A percentile compares a stretch with the other conserved stretches of the same genome.
These are phyloP conservation scores for Pythium aphanidermatum DNA, from an alignment of 352 stramenopile species.

Conservation along the genomic window DNA sequence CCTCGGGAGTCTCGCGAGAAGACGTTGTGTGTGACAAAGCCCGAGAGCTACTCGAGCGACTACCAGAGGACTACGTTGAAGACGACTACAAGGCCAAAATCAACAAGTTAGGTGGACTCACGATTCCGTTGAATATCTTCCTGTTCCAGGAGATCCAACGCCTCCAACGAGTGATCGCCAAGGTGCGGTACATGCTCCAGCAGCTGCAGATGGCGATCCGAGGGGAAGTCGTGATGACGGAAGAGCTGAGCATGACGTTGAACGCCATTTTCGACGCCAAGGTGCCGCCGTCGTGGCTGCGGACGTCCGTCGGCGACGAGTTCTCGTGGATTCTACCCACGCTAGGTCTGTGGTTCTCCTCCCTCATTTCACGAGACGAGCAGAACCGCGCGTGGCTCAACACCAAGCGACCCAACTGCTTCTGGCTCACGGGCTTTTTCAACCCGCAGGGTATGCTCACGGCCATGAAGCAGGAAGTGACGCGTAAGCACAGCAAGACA, in stretches of 20 bases:
- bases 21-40: slow-evolving; percentile 96
- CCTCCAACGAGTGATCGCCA: slow-evolving; percentile 94
- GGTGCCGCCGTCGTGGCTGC: slow-evolving; percentile 94
- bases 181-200: slow-evolving; percentile 93
- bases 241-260: slow-evolving; percentile 93
- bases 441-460: slow-evolving; percentile 98
- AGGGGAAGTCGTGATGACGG: slow-evolving; percentile 97
- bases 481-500: slow-evolving; percentile 92
- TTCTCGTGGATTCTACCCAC: slow-evolving; percentile 97
- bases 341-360: slow-evolving; percentile 97
- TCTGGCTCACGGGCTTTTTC: slow-evolving; percentile 98
- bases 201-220: slow-evolving; percentile 97
- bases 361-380: slow-evolving; percentile 92
- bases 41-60: slow-evolving; percentile 89
- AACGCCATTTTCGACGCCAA: slow-evolving; percentile 96
- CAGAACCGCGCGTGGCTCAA: slow-evolving; percentile 96
- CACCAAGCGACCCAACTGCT: slow-evolving; percentile 91
- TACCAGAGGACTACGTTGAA: slow-evolving; percentile 96
- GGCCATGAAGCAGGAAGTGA: slow-evolving; percentile 99
- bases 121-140: slow-evolving; percentile 98
- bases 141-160: slow-evolving; percentile 98
- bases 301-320: slow-evolving; percentile 95
- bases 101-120: slow-evolving; percentile 93
- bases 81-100: slow-evolving; percentile 98
- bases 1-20: slow-evolving; percentile 89